Evolutionary conservation across 306 rosid genomes (phyloP), one percentile per base, ranked within the genome.

Genomic region (Leucaena leucocephala): DNA sequence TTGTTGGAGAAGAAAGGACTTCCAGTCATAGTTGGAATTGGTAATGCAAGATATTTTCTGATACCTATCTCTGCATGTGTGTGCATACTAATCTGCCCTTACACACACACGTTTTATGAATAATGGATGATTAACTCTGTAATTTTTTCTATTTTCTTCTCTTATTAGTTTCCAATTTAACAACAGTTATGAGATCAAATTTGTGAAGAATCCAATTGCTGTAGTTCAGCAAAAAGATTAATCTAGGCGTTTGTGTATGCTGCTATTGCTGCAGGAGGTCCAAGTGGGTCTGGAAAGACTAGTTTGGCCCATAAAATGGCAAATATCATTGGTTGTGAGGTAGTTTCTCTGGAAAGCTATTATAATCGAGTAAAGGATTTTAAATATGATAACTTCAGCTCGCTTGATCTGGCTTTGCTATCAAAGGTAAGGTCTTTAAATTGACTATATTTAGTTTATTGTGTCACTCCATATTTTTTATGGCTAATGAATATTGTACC

Each of bases 301-400:
- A 93, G 99, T 91, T 93, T 95, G 90, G 99, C 99, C 77, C 99
- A 90, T 86, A 95, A 95, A 89, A 90, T 95, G 99, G 99, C 99
- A 74, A 95, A 93, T 79, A 95, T 95, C 70, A 91, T 95, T 82
- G 99, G 99, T 27, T 93, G 99, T 88, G 97, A 93, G 87, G 97
- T 95, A 72, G 83, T 95, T 85, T 93, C 98, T 50, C 91, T 95
- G 72, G 99, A 95, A 87, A 95, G 93, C 87, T 95, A 95, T 84
- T 91, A 93, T 76, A 93, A 89, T 75, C 91, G 83, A 85, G 91
- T 90, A 44, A 95, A 95, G 93, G 98, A 95, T 85, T 93, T 91
- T 80, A 95, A 93, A 85, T 86, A 93, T 72, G 99, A 95, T 38
- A 95, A 95, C 82, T 95, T 93, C 93, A 84, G 85, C 82, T 85